phyloP scores from a whole-genome alignment of 2,329 filamentous ascomycete genomes.

The Diaporthe sp. region DNA sequence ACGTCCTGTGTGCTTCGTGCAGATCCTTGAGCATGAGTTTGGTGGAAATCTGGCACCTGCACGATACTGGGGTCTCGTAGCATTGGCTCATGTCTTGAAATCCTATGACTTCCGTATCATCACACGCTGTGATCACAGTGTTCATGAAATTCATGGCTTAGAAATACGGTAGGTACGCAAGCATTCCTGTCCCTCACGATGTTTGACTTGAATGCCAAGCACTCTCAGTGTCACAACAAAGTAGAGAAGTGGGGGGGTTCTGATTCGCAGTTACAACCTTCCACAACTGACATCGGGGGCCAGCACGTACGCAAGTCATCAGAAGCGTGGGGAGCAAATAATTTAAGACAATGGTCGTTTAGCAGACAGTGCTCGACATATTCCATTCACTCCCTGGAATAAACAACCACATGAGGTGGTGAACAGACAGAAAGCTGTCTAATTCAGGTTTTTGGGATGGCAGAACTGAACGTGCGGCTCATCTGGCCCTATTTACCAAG shows the following conservation, averaged over 20 bases:
- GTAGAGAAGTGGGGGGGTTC: background rate
- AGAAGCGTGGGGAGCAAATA: background rate
- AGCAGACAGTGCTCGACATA: background rate
- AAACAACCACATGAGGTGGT: background rate
- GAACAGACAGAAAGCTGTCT: too few species aligned
- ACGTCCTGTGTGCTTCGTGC: background rate
- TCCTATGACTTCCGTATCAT: background rate
- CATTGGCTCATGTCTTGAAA: background rate
- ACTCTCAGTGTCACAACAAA: background rate
- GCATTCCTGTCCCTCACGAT: too few species aligned
- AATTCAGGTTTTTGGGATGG: too few species aligned
- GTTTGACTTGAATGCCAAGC: too few species aligned
- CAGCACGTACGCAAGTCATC: background rate
- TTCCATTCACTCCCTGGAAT: too few species aligned
- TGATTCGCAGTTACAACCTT: background rate
- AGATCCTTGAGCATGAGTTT: background rate
- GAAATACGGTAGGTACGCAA: too few species aligned
- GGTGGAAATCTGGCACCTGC: background rate
- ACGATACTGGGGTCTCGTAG: background rate
- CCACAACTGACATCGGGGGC: too few species aligned
- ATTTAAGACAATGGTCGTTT: fast-evolving
- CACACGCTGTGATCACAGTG: background rate
- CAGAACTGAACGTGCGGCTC: background rate
- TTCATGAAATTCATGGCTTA: too few species aligned
- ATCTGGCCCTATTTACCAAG: too few species aligned